A percentile compares a stretch with the other conserved stretches of the same genome.
These are phyloP conservation scores for Mucor piriformis DNA, from an alignment of 371 early-diverging fungal genomes.

Conservation along the genomic window DNA sequence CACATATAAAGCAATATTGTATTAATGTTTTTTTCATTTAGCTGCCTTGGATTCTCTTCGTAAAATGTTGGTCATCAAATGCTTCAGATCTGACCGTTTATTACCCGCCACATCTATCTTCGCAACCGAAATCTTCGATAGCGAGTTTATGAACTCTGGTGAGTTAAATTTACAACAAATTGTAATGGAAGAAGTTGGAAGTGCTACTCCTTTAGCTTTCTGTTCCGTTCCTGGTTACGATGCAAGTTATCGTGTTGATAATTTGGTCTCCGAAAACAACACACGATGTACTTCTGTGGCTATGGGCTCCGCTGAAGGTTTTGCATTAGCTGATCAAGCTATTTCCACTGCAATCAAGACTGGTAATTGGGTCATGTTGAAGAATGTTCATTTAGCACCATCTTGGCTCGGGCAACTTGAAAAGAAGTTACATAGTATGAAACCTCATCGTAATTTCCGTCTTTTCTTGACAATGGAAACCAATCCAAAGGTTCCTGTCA, in stretches of 20 bases:
- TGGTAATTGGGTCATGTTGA: slow-evolving; percentile 95
- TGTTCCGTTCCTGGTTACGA: slow-evolving; percentile 96
- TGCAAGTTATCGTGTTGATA: slow-evolving; percentile 94
- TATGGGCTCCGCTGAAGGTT: slow-evolving; percentile 97
- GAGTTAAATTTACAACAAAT: slow-evolving; percentile 76
- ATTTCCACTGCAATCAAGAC: slow-evolving; percentile 82
- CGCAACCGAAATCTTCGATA: slow-evolving; percentile 79
- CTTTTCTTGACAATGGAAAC: slow-evolving; percentile 98
- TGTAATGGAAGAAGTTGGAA: slow-evolving; percentile 73
- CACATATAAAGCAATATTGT: too few species aligned
- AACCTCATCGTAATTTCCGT: slow-evolving; percentile 84
- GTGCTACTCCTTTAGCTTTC: slow-evolving; percentile 85
- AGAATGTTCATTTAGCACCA: slow-evolving; percentile 96
- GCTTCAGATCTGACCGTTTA: slow-evolving; percentile 89
- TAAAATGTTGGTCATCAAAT: slow-evolving; percentile 81
- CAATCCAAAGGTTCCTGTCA: slow-evolving; percentile 94
- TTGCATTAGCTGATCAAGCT: slow-evolving; percentile 88
- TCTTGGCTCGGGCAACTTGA: slow-evolving; percentile 95
- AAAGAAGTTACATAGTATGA: slow-evolving; percentile 88
- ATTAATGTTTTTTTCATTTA: slow-evolving; percentile 3
- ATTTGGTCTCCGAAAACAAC: slow-evolving; percentile 76
- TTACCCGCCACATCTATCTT: slow-evolving; percentile 75
- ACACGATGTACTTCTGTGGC: slow-evolving; percentile 83
- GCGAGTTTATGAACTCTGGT: slow-evolving; percentile 56
- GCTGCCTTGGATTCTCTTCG: slow-evolving; percentile 59